These are phyloP conservation scores for Hippophae gyantsensis DNA, from an alignment of 306 rosid genomes.

Conservation along the genomic window DNA sequence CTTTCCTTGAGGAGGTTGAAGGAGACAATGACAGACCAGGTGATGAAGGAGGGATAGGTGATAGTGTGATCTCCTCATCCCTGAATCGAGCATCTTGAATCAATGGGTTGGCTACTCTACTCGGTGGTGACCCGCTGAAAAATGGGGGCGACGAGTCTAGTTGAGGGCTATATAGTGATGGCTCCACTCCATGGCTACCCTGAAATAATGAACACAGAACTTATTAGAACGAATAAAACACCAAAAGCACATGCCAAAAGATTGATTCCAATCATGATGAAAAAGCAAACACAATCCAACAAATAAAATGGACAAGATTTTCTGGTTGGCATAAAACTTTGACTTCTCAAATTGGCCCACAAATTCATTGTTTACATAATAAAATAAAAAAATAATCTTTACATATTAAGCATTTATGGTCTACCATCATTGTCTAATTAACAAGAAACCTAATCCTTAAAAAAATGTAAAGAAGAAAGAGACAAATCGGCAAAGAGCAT, in stretches of 20 bases:
- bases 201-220: slow-evolving; percentile 12
- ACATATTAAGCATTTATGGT: no score
- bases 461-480: not conserved
- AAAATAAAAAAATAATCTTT: no score
- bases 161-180: slow-evolving; percentile 35
- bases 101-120: slow-evolving; percentile 92
- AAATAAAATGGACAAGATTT: not conserved
- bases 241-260: not conserved
- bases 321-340: not conserved
- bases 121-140: slow-evolving; percentile 94
- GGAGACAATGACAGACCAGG: slow-evolving; percentile 40
- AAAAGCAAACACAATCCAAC: not conserved
- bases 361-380: not conserved
- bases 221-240: not conserved
- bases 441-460: not conserved
- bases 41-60: slow-evolving; percentile 26
- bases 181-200: slow-evolving; percentile 60
- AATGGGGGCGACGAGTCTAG: slow-evolving; percentile 78
- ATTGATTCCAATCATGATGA: not conserved
- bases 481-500: not conserved
- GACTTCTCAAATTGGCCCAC: not conserved
- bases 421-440: not conserved
- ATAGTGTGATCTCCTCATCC: slow-evolving; percentile 44
- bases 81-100: slow-evolving; percentile 86
- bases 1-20: slow-evolving; percentile 53